Evolutionary conservation across 2,329 filamentous ascomycete genomes (phyloP), one percentile per base, ranked within the genome.

Genomic region (Ophiostoma sp.): DNA sequence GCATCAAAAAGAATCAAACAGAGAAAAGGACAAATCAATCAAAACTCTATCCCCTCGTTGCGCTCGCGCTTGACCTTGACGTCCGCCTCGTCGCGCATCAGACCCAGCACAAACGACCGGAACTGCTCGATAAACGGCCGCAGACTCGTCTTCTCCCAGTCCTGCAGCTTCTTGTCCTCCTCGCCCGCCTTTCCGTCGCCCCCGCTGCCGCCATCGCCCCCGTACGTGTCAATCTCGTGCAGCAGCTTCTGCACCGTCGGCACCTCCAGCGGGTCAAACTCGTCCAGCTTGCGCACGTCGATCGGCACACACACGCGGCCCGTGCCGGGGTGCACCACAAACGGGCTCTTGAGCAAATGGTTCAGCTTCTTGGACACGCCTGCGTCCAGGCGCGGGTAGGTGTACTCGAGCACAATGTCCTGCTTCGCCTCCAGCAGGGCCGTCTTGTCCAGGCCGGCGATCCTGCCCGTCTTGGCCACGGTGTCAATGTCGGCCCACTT

Each of bases 331-430:
- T 99, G 95, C 52, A 99, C 90, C 72, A 97, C 94, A 77, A 99
- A 99, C 0, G 95, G 95, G 73, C 90, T 94, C 79, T 99, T 99
- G 75, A 99, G 89, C 85, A 99, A 87, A 85, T 99, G 95, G 82
- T 97, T 98, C 71, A 96, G 87, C 79, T 97, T 97, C 84, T 98
- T 98, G 77, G 91, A 95, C 78, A 99, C 95, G 79, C 97, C 93
- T 72, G 95, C 94, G 83, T 99, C 95, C 69, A 99, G 90, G 54
- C 95, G 90, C 3, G 95, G 95, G 79, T 99, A 99, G 7, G 95
- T 97, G 81, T 99, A 98, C 80, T 99, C 95, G 39, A 99, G 87
- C 3, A 98, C 89, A 72, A 99, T 91, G 77, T 98, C 95, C 79
- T 97, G 93, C 81, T 97, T 98, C 31, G 93, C 93, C 76, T 97